phyloP scores from a whole-genome alignment of 129 eudicot genomes.

The Lonicera japonica region DNA sequence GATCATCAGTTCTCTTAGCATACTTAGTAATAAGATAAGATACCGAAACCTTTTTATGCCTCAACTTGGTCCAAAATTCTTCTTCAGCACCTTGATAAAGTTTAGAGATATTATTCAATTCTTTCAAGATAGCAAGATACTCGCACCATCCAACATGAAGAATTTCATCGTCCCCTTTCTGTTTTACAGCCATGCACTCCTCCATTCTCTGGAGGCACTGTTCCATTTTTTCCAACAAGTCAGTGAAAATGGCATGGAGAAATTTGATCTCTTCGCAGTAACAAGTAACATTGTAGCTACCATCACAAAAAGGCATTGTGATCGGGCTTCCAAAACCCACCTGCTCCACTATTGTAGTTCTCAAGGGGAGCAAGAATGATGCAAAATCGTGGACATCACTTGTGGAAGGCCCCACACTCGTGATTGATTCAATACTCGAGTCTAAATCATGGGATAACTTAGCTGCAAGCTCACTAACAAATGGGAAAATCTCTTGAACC shows the following conservation, averaged over 20 bases:
- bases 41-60: conserved; percentile 34
- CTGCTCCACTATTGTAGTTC: conserved; percentile 17
- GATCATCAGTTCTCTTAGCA: conserved; percentile 55
- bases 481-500: conserved; percentile 46
- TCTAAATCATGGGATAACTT: conserved; percentile 30
- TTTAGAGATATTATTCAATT: conserved; percentile 35
- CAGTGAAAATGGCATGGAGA: conserved; percentile 26
- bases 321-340: conserved; percentile 6
- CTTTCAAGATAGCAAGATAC: conserved; percentile 58
- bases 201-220: conserved; percentile 51
- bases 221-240: conserved; percentile 41
- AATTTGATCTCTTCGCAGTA: conserved; percentile 28
- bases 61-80: conserved; percentile 42
- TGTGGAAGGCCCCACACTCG: conserved; percentile 22
- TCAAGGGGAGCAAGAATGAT: conserved; percentile 44
- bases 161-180: conserved; percentile 22
- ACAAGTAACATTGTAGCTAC: conserved; percentile 11
- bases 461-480: conserved; percentile 47
- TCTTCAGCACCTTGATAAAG: conserved; percentile 44
- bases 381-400: conserved; percentile 49
- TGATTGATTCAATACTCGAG: conserved; percentile 19
- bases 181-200: conserved; percentile 19
- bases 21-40: conserved; percentile 37
- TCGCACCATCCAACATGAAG: conserved; percentile 35
- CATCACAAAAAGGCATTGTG: conserved; percentile 3